A percentile compares a stretch with the other conserved stretches of the same genome.
phyloP scores from a whole-genome alignment of 345 rosid genomes.

The Orychophragmus violaceus region DNA sequence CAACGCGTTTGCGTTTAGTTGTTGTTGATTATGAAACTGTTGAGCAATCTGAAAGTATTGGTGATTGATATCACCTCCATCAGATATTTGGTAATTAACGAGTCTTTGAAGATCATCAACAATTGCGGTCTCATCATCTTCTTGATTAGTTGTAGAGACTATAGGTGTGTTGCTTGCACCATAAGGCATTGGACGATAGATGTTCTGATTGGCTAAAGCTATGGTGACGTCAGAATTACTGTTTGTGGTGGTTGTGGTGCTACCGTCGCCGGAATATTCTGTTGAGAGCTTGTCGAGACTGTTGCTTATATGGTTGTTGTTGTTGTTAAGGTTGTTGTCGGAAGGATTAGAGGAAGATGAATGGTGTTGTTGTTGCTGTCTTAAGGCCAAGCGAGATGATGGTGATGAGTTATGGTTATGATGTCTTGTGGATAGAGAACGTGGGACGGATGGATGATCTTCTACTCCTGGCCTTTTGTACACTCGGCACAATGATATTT shows the following conservation, averaged over 20 bases:
- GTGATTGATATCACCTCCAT: slow-evolving; percentile 30
- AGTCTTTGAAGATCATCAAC: slow-evolving; percentile 72
- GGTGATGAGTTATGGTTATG: slow-evolving; percentile 21
- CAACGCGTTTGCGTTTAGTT: slow-evolving; percentile 32
- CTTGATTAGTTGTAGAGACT: slow-evolving; percentile 13
- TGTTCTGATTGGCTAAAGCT: slow-evolving; percentile 52
- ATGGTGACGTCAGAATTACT: slow-evolving; percentile 61
- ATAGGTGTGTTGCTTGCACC: slow-evolving; percentile 30
- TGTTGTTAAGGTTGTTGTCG: slow-evolving; percentile 30
- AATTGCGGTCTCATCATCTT: slow-evolving; percentile 27
- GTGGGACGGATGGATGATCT: slow-evolving; percentile 82
- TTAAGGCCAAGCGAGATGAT: slow-evolving; percentile 24
- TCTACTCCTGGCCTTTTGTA: slow-evolving; percentile 96
- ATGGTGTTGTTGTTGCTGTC: slow-evolving; percentile 30
- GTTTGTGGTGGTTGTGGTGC: slow-evolving; percentile 36
- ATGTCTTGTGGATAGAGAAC: slow-evolving; percentile 47
- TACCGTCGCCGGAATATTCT: slow-evolving; percentile 39
- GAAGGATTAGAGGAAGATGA: slow-evolving; percentile 23
- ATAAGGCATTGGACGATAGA: slow-evolving; percentile 43
- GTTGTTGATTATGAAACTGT: slow-evolving; percentile 40
- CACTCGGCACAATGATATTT: slow-evolving; percentile 92
- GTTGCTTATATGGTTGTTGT: slow-evolving; percentile 27
- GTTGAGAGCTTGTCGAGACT: slow-evolving; percentile 31
- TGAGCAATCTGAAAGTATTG: slow-evolving; percentile 40
- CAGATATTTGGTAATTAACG: slow-evolving; percentile 52